These are phyloP conservation scores for Solanum hybrid DNA, from an alignment of 305 asterid species.

Conservation along the genomic window DNA sequence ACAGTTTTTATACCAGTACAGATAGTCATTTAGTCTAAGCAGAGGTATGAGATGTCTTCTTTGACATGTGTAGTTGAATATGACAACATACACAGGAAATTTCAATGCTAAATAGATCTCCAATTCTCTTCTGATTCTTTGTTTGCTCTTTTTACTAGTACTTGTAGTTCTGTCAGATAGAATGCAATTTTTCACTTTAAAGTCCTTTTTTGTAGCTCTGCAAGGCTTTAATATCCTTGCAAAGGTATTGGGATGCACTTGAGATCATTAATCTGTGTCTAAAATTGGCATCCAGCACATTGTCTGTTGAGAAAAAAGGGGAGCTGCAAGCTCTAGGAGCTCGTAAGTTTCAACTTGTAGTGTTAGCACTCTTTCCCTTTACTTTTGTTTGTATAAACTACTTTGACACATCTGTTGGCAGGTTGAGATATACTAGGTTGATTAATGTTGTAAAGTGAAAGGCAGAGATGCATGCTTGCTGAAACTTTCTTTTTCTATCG, in stretches of 20 bases:
- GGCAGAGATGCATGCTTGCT: not conserved
- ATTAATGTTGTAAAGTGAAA: not conserved
- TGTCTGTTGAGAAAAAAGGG: constrained; percentile 21
- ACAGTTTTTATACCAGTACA: not conserved
- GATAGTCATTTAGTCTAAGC: not conserved
- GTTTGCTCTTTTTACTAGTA: not conserved
- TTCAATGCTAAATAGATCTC: not conserved
- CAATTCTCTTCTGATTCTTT: not conserved
- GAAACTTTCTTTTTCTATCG: not conserved
- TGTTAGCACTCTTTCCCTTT: not conserved
- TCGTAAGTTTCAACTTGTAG: constrained; percentile 7
- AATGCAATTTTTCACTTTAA: not conserved
- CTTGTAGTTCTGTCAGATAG: not conserved
- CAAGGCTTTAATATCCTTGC: constrained; percentile 24
- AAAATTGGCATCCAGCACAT: constrained; percentile 19
- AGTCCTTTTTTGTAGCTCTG: constrained; percentile 4
- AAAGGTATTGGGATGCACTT: constrained; percentile 28
- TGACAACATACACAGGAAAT: not conserved
- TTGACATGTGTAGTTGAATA: not conserved
- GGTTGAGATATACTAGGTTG: not conserved
- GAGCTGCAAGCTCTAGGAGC: constrained; percentile 27
- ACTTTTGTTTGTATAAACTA: not conserved
- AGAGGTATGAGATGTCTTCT: not conserved
- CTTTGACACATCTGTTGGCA: not conserved
- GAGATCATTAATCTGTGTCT: constrained; percentile 23